Base-by-base conservation (phyloP, 2,329 filamentous ascomycete species). In the Fusarium caatingaense region DNA sequence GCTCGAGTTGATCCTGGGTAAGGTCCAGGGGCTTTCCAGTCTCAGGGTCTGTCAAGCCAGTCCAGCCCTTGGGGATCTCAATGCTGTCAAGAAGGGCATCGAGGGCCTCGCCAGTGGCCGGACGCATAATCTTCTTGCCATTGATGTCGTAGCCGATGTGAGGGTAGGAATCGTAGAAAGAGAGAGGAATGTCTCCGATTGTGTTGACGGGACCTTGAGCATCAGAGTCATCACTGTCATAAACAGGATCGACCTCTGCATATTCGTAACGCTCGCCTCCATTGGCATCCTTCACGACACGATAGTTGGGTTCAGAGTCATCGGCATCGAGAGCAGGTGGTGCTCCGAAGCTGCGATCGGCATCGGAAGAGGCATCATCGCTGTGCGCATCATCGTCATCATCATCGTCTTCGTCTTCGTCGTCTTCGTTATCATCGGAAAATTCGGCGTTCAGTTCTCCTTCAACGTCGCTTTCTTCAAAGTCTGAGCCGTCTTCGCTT, bases 131-230 rank as follows among this genome's bases (percentile, higher is more conserved):
- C 81, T 93, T 97, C 87, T 97, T 98, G 80, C 96, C 96, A 80
- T 99, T 97, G 83, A 99, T 98, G 76, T 98, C 93, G 82, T 99
- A 99, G 64, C 96, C 96, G 78, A 99, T 98, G 79, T 99, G 96
- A 53, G 96, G 96, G 78, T 98, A 99, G 37, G 93, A 92, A 79
- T 99, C 96, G 84, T 99, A 99, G 82, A 97, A 98, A 5, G 92
- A 92, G 51, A 98, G 84, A 8, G 94, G 93, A 64, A 99, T 99
- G 78, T 98, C 87, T 72, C 96, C 97, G 75, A 99, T 98, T 0
- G 96, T 98, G 82, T 99, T 99, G 54, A 85, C 86, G 28, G 91
- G 88, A 59, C 89, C 91, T 66, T 92, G 89, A 6, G 90, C 91
- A 78, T 98, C 95, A 5, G 92, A 92, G 77, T 98, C 95, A 81